These are phyloP conservation scores for Geotrichum australiense DNA, from an alignment of 1,139 yeast species.

Conservation along the genomic window DNA sequence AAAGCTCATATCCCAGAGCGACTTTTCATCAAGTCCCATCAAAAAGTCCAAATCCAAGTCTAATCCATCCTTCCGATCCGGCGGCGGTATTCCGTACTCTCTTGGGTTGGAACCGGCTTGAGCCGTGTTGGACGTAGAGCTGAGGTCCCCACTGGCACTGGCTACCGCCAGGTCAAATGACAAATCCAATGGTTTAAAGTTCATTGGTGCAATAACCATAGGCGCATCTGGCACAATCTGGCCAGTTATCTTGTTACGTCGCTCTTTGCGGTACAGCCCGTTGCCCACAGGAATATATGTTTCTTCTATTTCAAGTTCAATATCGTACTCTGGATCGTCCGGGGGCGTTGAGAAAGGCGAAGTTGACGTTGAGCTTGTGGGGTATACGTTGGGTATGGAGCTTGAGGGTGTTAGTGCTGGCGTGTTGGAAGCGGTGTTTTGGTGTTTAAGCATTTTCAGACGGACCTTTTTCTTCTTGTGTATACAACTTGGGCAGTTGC, in stretches of 20 bases:
- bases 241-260: conserved; percentile 16
- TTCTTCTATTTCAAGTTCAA: conserved; percentile 13
- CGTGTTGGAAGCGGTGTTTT: conserved; percentile 9
- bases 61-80: too few species aligned
- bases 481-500: conserved; percentile 11
- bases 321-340: conserved; percentile 11
- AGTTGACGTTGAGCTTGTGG: too few species aligned
- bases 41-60: conserved; percentile 9
- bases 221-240: conserved; percentile 11
- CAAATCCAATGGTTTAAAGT: conserved; percentile 25
- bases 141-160: too few species aligned
- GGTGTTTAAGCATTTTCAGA: conserved; percentile 17
- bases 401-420: too few species aligned
- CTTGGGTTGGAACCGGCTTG: too few species aligned
- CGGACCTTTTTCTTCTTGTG: conserved; percentile 16
- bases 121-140: neutral
- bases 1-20: conserved; percentile 26
- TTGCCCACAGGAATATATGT: conserved; percentile 34
- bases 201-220: conserved; percentile 34
- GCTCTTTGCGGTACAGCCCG: conserved; percentile 29
- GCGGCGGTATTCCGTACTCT: too few species aligned
- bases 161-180: conserved; percentile 8
- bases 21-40: conserved; percentile 1
- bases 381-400: too few species aligned
- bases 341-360: too few species aligned